Conservation (phyloP, 2,329 filamentous ascomycete species). For the Pestalotiopsis fici region DNA sequence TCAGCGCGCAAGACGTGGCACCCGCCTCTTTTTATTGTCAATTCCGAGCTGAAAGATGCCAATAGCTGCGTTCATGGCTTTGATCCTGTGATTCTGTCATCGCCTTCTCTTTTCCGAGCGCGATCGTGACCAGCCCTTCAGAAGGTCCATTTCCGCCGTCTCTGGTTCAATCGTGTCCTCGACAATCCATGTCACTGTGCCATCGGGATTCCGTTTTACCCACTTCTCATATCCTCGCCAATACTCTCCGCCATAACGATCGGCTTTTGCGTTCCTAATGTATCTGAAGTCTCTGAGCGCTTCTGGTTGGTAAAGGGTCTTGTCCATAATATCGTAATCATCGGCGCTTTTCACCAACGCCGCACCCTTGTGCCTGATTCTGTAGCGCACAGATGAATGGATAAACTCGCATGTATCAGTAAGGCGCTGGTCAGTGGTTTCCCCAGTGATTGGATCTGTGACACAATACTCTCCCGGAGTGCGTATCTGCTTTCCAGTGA, state of each 20-base stretch:
- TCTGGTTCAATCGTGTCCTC: not conserved
- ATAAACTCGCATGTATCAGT: constrained; percentile 3
- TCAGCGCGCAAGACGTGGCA: no score
- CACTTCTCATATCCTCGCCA: not conserved
- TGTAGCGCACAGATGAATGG: constrained; percentile 1
- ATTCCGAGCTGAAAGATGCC: no score
- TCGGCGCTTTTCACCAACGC: not conserved
- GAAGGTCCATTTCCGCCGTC: constrained; percentile 1
- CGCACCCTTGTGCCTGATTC: not conserved
- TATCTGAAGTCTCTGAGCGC: not conserved
- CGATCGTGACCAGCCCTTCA: not conserved
- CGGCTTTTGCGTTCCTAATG: not conserved
- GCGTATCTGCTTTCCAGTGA: not conserved
- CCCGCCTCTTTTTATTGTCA: no score
- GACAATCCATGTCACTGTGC: not conserved
- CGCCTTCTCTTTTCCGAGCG: not conserved
- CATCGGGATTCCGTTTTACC: not conserved
- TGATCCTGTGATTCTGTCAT: not conserved
- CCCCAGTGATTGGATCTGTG: not conserved
- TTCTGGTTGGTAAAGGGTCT: not conserved
- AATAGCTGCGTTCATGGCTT: no score
- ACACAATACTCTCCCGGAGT: not conserved
- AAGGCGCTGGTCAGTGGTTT: not conserved
- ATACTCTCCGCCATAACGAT: not conserved
- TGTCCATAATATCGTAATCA: not conserved